Percentiles rank a stretch among this genome's conserved stretches.
Evolutionary conservation across 306 rosid genomes (phyloP).

Genomic region (Inga laurina): DNA sequence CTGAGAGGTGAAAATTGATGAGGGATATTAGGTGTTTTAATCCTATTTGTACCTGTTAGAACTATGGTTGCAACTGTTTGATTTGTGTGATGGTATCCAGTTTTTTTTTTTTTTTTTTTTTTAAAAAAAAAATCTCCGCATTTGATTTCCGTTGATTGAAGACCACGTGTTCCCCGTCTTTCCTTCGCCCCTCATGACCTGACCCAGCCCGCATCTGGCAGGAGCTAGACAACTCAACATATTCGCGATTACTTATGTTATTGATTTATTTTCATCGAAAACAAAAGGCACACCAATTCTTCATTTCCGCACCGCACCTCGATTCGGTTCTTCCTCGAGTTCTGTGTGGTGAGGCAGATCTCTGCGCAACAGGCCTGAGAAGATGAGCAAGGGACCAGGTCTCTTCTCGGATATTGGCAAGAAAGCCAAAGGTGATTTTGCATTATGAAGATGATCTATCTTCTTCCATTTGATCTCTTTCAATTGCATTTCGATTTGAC

Average conservation of each 20-base stretch:
- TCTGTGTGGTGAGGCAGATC: neutral
- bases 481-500: neutral
- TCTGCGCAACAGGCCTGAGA: conserved; percentile 16
- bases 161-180: neutral
- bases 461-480: neutral
- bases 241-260: conserved; percentile 8
- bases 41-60: too few species aligned
- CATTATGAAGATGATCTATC: neutral
- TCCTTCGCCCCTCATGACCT: neutral
- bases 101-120: too few species aligned
- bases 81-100: too few species aligned
- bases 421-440: conserved; percentile 53
- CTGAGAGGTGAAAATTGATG: too few species aligned
- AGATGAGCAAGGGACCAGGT: conserved; percentile 67
- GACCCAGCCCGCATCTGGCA: conserved; percentile 10
- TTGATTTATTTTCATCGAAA: neutral
- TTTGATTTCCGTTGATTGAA: neutral
- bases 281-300: neutral
- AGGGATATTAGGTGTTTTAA: too few species aligned
- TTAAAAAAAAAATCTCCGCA: too few species aligned
- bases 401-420: conserved; percentile 69
- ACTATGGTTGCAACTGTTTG: too few species aligned
- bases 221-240: neutral
- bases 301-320: conserved; percentile 9
- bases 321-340: conserved; percentile 18